phyloP scores from a whole-genome alignment of 1,284 basidiomycete genomes.

The Apiotrichum gracile region DNA sequence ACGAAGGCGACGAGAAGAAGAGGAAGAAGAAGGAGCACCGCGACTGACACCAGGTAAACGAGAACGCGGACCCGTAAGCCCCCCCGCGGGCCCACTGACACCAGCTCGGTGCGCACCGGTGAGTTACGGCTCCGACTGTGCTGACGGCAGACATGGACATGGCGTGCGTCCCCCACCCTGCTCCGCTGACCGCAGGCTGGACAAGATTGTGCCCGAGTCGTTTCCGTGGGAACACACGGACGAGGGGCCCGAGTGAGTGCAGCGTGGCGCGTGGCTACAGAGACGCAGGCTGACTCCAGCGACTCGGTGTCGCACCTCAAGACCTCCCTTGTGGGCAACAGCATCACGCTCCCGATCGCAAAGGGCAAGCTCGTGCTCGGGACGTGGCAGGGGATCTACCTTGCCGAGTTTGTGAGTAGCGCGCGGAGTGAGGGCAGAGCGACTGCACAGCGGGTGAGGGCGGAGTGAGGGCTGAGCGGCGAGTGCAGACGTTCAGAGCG shows the following conservation, averaged over 20 bases:
- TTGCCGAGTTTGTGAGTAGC: constrained; percentile 25
- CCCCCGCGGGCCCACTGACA: too few species aligned
- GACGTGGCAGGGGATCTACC: constrained; percentile 70
- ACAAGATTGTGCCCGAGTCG: constrained; percentile 77
- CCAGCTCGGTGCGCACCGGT: constrained; percentile 30
- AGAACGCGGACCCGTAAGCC: constrained; percentile 42
- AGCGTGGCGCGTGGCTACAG: too few species aligned
- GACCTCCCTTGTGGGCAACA: constrained; percentile 71
- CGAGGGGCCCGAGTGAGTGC: constrained; percentile 81
- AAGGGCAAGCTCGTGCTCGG: constrained; percentile 74
- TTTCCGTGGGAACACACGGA: constrained; percentile 84
- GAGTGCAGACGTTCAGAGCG: too few species aligned
- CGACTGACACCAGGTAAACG: constrained; percentile 33
- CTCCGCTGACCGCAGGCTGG: constrained; percentile 50
- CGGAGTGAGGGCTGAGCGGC: too few species aligned
- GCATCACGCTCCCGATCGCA: constrained; percentile 78
- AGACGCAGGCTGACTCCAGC: constrained; percentile 25
- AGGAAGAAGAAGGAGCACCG: too few species aligned
- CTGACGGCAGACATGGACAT: constrained; percentile 49
- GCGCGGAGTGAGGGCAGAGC: too few species aligned
- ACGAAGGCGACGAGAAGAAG: too few species aligned
- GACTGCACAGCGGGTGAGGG: too few species aligned
- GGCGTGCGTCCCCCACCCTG: constrained; percentile 22
- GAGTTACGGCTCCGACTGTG: neutral
- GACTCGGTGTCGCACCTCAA: constrained; percentile 79